Evolutionary conservation across 1,284 basidiomycete genomes (phyloP), one percentile per base, ranked within the genome.

Genomic region (Trichosporon sp.): DNA sequence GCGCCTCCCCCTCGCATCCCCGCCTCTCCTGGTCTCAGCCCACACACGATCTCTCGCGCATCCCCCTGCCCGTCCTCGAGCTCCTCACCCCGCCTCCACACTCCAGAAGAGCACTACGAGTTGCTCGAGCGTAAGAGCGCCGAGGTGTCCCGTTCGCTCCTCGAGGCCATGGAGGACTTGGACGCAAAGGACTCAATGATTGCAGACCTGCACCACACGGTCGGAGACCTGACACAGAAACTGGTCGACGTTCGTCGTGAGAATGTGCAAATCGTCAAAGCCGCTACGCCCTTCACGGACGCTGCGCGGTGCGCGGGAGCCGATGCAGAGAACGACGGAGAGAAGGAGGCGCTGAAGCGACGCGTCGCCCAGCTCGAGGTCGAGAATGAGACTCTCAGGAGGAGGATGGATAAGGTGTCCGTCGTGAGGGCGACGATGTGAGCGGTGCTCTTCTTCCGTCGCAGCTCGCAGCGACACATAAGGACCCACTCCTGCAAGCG

Each of bases 161-260:
- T 63, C 31, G 59, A 63, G 59, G 32, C 59, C 14, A 63, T 63
- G 3, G 59, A 63, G 7, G 59, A 63, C 7, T 32, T 63, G 31
- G 59, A 63, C 32, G 59, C 31, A 8, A 63, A 63, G 59, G 59
- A 63, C 59, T 6, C 14, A 1, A 37, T 37, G 3, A 63, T 63
- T 14, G 59, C 59, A 14, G 59, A 37, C 1, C 59, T 63, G 59
- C 59, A 63, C 32, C 59, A 63, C 31, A n/a, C 31, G 14, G 37
- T 63, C 14, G 59, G 59, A 11, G 32, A 63, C 59, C 32, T 63
- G 59, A 63, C 59, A 16, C 59, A 63, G 59, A 63, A 35, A 16
- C 59, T 63, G 14, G 59, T 63, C 59, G 59, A 63, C 7, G 31
- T 63, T 1, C 31, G 59, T 4, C 59, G 59, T 1, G 59, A 63